These are phyloP conservation scores for Anthracocystis walkeri DNA, from an alignment of 1,284 basidiomycete genomes.

Conservation along the genomic window DNA sequence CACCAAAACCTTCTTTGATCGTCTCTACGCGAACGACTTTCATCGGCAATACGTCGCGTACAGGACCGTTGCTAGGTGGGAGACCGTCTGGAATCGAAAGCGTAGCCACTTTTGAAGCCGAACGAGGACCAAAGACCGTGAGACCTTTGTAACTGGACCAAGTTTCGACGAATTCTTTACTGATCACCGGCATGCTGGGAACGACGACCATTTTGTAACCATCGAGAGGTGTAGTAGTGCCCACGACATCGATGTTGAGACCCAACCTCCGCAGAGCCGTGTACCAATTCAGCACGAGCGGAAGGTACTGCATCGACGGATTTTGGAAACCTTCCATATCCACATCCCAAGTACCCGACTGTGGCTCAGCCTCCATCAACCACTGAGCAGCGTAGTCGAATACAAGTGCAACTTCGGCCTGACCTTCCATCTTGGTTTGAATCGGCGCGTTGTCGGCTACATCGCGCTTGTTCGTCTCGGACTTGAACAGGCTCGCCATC, in stretches of 20 bases:
- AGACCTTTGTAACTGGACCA: slow-evolving; percentile 43
- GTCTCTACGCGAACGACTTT: slow-evolving; percentile 48
- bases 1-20: slow-evolving; percentile 40
- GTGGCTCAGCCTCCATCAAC: slow-evolving; percentile 50
- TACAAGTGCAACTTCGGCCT: slow-evolving; percentile 48
- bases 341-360: slow-evolving; percentile 43
- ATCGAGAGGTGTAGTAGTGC: slow-evolving; percentile 29
- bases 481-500: slow-evolving; percentile 24
- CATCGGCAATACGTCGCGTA: slow-evolving; percentile 49
- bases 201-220: slow-evolving; percentile 52
- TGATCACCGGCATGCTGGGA: slow-evolving; percentile 48
- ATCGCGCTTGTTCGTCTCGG: slow-evolving; percentile 12
- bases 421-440: slow-evolving; percentile 20
- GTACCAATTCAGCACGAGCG: slow-evolving; percentile 51
- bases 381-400: slow-evolving; percentile 43
- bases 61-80: slow-evolving; percentile 35
- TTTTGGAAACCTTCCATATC: slow-evolving; percentile 38
- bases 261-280: slow-evolving; percentile 50
- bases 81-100: slow-evolving; percentile 52
- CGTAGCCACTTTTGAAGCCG: slow-evolving; percentile 45
- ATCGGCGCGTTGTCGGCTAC: slow-evolving; percentile 26
- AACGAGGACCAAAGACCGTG: slow-evolving; percentile 47
- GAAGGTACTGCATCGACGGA: slow-evolving; percentile 39
- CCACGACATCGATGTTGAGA: slow-evolving; percentile 51
- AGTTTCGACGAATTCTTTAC: slow-evolving; percentile 33